Percentiles rank a stretch among this genome's conserved stretches.
Conservation (phyloP, 1,284 basidiomycete genomes). For the Apiotrichum siamense region DNA sequence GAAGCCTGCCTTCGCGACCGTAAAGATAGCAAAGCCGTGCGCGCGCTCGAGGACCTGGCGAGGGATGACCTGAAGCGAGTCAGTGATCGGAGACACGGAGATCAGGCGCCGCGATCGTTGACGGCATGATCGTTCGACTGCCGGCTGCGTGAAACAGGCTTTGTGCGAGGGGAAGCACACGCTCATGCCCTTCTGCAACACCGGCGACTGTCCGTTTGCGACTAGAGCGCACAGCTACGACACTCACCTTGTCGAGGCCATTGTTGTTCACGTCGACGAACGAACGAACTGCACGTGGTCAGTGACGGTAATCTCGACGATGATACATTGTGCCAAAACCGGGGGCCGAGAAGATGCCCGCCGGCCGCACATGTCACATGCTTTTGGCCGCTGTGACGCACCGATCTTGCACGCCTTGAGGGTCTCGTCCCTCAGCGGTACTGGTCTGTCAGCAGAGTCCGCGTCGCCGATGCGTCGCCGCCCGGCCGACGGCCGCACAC, state of each 20-base stretch:
- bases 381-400: slow-evolving; percentile 10
- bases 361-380: neutral
- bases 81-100: too few relatives aligned
- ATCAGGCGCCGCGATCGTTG: too few relatives aligned
- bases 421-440: slow-evolving; percentile 51
- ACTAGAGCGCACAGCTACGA: neutral
- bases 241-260: slow-evolving; percentile 47
- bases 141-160: too few relatives aligned
- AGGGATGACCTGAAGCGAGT: slow-evolving; percentile 48
- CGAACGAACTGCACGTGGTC: slow-evolving; percentile 32
- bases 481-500: slow-evolving; percentile 12
- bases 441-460: slow-evolving; percentile 21
- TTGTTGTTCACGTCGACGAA: slow-evolving; percentile 48
- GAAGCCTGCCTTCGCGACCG: slow-evolving; percentile 55
- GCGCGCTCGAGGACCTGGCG: slow-evolving; percentile 39
- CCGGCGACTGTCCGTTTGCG: neutral
- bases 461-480: too few relatives aligned
- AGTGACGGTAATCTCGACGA: too few relatives aligned
- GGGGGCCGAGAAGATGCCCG: neutral
- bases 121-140: too few relatives aligned
- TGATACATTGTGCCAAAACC: too few relatives aligned
- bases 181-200: too few relatives aligned
- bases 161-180: too few relatives aligned
- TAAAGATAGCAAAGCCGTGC: slow-evolving; percentile 54
- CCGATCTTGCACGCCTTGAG: slow-evolving; percentile 53